Conservation (phyloP, 176 grass and related monocot genomes). For the sorghum (Sorghum bicolor) region Sorghum_bicolor_NCBIv3 NC_012871.2:15189001-15189500, state of each 20-base stretch:
- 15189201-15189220: constrained; percentile 6
- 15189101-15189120: neutral
- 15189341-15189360: neutral
- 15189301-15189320: constrained; percentile 5
- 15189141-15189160: neutral
- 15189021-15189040: neutral
- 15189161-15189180: neutral
- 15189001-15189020: neutral
- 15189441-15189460: neutral
- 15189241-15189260: neutral
- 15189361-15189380: neutral
- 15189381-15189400: neutral
- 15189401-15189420: neutral
- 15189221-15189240: neutral
- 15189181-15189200: neutral
- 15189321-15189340: neutral
- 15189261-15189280: neutral
- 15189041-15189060: neutral
- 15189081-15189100: neutral
- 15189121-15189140: neutral
- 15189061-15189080: constrained; percentile 9
- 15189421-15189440: neutral
- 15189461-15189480: neutral
- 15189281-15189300: constrained; percentile 18
- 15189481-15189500: neutral